phyloP scores from a whole-genome alignment of 108 stramenopile genomes.

The Seminavis robusta region DNA sequence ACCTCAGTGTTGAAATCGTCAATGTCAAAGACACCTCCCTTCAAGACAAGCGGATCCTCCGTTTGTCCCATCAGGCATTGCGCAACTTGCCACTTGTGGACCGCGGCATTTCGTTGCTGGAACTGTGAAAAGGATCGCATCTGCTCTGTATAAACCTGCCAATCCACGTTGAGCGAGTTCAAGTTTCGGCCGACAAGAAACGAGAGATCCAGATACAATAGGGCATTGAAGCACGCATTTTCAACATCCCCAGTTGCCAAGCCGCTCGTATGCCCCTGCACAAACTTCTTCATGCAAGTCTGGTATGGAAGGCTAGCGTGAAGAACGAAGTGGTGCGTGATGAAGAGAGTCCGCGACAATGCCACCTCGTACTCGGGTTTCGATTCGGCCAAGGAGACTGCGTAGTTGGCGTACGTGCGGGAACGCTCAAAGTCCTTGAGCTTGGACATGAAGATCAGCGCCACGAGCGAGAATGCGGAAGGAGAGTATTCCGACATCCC shows the following conservation, averaged over 20 bases:
- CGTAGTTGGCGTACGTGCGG: too few relatives aligned
- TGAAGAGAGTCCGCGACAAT: too few relatives aligned
- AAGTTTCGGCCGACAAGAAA: neutral
- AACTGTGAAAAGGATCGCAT: neutral
- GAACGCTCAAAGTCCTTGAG: too few relatives aligned
- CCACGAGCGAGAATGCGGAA: constrained; percentile 1
- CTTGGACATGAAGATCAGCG: too few relatives aligned
- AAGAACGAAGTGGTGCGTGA: too few relatives aligned
- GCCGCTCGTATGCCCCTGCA: neutral
- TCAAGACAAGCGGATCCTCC: neutral
- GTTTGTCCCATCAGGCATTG: neutral
- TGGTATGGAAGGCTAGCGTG: too few relatives aligned
- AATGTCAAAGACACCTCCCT: neutral
- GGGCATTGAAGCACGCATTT: neutral
- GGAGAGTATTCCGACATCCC: constrained; percentile 6
- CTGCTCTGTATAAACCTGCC: too few relatives aligned
- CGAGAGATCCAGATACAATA: neutral
- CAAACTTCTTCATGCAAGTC: neutral
- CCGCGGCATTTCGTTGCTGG: neutral
- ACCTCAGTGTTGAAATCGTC: neutral
- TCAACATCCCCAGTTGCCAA: constrained; percentile 1
- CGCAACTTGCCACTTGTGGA: neutral
- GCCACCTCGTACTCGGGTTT: too few relatives aligned
- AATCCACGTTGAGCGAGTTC: too few relatives aligned
- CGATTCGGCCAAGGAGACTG: too few relatives aligned